These are phyloP conservation scores for Chrysoporthe austroafricana DNA, from an alignment of 2,329 filamentous ascomycete species.

Conservation along the genomic window DNA sequence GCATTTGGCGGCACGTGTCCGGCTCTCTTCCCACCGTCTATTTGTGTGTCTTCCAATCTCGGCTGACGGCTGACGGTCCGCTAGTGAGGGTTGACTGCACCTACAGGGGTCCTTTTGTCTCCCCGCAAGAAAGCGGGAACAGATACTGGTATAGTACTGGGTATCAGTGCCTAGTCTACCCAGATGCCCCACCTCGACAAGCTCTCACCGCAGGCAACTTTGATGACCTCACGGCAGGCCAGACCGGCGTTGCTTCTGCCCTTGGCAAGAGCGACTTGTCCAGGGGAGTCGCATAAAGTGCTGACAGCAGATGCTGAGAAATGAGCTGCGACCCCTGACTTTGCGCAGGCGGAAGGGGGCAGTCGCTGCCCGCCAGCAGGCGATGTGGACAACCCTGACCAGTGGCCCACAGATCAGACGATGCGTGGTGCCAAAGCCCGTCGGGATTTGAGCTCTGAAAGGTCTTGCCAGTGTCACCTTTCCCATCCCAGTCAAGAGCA, in stretches of 20 bases:
- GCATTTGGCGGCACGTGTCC: background rate
- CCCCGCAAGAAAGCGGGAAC: background rate
- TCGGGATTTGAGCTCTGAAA: background rate
- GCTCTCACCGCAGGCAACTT: background rate
- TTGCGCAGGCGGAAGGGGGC: background rate
- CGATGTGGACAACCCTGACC: background rate
- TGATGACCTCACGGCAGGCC: background rate
- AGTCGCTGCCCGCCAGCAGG: background rate
- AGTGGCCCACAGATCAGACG: background rate
- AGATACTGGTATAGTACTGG: background rate
- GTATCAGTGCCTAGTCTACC: background rate
- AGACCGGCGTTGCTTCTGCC: background rate
- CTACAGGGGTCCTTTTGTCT: constrained; percentile 2
- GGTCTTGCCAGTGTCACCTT: background rate
- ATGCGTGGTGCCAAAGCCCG: constrained; percentile 1
- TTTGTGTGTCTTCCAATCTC: background rate
- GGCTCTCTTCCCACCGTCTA: background rate
- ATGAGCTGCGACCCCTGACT: background rate
- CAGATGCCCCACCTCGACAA: background rate
- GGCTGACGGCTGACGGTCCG: background rate
- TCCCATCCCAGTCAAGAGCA: background rate
- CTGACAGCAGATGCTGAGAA: constrained; percentile 7
- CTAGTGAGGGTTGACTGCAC: background rate
- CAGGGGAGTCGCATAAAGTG: background rate
- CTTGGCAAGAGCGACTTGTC: background rate